Evolutionary conservation across 2,329 filamentous ascomycete species (phyloP), one percentile per base, ranked within the genome.

Genomic region (Colletotrichum sp.): DNA sequence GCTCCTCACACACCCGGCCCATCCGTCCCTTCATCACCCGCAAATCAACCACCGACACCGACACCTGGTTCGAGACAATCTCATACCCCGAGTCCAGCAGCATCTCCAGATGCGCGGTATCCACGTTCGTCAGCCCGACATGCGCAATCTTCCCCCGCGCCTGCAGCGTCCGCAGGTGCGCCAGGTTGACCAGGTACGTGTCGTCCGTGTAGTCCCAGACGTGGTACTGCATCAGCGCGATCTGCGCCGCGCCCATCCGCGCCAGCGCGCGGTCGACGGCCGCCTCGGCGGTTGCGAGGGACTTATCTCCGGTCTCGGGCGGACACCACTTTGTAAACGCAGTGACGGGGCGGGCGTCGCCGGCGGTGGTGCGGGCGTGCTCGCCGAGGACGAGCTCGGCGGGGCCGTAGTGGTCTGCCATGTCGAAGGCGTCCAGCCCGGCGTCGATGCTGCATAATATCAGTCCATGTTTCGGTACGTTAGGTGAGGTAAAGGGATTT

Each of bases 361-460:
- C 27, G 28, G 5, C 1, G 58, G 36, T 34, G 62, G 52, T 34
- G 39, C 13, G 55, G 36, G 66, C 22, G 56, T 67, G 55, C 8
- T 48, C 62, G 15, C 73, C 73, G 62, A 75, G 32, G 62, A 75
- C 69, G 9, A 66, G 62, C 61, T 75, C 73, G 0, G 73, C 73
- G 16, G 73, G 73, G 15, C 73, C 82, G 70, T 85, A 84, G 60
- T 85, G 83, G 71, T 84, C 83, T 7, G 83, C 84, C 83, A 85
- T 84, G 66, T 84, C 83, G 27, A 81, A 77, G 16, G 81, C 80
- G 3, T 74, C 77, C 6, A 84, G 77, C 0, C 83, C 83, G 12
- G 62, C 52, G 43, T 78, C 76, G 30, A 75, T 72, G 8, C 72
- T 75, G 4, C 3, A 12, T 0, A 3, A 6, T 18, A 0, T 48